Evolutionary conservation across 345 rosid species (phyloP), one percentile per base, ranked within the genome.

Genomic region (Hypericum androsaemum): DNA sequence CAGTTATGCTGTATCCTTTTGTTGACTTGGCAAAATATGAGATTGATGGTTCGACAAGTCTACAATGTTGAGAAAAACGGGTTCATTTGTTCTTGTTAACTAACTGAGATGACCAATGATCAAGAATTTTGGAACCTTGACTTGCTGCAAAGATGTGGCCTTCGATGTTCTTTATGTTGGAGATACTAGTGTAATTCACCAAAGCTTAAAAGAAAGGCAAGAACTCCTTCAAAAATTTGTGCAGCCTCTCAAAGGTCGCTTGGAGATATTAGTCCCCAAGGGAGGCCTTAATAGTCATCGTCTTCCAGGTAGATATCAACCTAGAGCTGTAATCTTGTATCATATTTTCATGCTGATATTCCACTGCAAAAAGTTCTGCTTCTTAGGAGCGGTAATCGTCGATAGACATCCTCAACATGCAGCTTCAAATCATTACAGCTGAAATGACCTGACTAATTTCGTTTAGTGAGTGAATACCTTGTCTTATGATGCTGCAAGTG

Each of bases 1-100:
- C 92, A 90, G 98, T 61, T 90, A 58, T 90, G 96, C 64, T 90
- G 96, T 90, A 90, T 90, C 98, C 98, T 84, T 78, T 37, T 58
- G 37, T 36, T 47, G 8, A 55, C 14, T 40, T 49, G 41, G 40
- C 53, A 49, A 49, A 48, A 46, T 39, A 51, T 39, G 32, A 22
- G 32, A 22, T 22, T 22, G 32, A 22, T 22, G 32, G 32, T 22
- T 22, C 32, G 1, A 4, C 4, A 22, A 22, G 32, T 4, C 32
- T 22, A n/a, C n/a, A n/a, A n/a, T n/a, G n/a, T n/a, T n/a, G n/a
- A n/a, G n/a, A n/a, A n/a, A n/a, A n/a, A n/a, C n/a, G n/a, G n/a
- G n/a, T n/a, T n/a, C n/a, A n/a, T n/a, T n/a, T n/a, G n/a, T n/a
- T n/a, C n/a, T n/a, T n/a, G n/a, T n/a, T n/a, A n/a, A n/a, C n/a